Percentiles rank a stretch among this genome's conserved stretches.
These are phyloP conservation scores for Artemisia annua DNA, from an alignment of 129 eudicot species.

Conservation along the genomic window DNA sequence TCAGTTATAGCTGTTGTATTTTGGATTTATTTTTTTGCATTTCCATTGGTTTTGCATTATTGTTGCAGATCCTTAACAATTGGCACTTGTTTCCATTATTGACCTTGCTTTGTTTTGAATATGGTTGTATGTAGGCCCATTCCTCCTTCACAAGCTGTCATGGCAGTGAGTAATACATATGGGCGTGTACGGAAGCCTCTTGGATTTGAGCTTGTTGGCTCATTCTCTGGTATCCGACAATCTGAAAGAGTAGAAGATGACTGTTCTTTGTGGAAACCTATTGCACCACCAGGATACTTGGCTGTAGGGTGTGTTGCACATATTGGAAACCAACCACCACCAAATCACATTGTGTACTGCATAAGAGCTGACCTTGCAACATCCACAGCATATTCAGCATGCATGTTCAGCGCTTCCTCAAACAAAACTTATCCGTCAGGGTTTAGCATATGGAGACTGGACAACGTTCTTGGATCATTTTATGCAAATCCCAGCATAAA, in stretches of 20 bases:
- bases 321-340: slow-evolving; percentile 84
- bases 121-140: slow-evolving; percentile 62
- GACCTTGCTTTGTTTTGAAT: slow-evolving; percentile 16
- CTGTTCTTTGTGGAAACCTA: slow-evolving; percentile 89
- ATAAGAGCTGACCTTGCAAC: slow-evolving; percentile 88
- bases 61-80: background rate
- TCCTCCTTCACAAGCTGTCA: slow-evolving; percentile 92
- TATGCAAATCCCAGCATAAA: slow-evolving; percentile 57
- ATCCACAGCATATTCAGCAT: slow-evolving; percentile 76
- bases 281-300: slow-evolving; percentile 88
- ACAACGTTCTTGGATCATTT: slow-evolving; percentile 83
- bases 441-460: slow-evolving; percentile 92
- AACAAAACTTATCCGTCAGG: slow-evolving; percentile 61
- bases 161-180: slow-evolving; percentile 85
- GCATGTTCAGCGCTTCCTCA: slow-evolving; percentile 54
- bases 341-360: slow-evolving; percentile 79
- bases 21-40: slow-evolving; percentile 11
- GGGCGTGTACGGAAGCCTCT: slow-evolving; percentile 96
- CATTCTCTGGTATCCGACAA: slow-evolving; percentile 60
- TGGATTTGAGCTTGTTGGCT: slow-evolving; percentile 75
- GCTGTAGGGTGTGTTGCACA: slow-evolving; percentile 93
- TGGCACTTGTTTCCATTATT: slow-evolving; percentile 14
- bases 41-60: slow-evolving; percentile 4
- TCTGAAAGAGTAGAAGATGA: slow-evolving; percentile 51
- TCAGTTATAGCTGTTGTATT: background rate